phyloP scores from a whole-genome alignment of 1,139 yeast species.

The Pichia sp. region DNA sequence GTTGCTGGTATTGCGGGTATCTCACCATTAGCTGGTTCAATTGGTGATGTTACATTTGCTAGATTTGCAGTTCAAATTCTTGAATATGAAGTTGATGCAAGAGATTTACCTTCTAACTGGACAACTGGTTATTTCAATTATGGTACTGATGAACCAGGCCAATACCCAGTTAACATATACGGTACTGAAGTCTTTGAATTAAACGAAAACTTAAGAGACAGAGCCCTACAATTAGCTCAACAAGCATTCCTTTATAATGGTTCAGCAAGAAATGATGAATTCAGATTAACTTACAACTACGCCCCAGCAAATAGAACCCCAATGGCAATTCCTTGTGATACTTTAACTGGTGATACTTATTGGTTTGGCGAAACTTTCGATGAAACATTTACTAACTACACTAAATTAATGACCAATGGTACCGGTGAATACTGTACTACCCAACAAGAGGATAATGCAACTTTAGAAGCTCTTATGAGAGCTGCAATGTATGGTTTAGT shows the following conservation, averaged over 20 bases:
- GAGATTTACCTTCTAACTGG: constrained; percentile 49
- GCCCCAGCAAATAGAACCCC: constrained; percentile 49
- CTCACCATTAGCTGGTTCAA: constrained; percentile 40
- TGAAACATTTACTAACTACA: constrained; percentile 44
- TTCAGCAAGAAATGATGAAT: constrained; percentile 36
- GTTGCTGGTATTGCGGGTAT: constrained; percentile 67
- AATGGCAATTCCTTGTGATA: constrained; percentile 48
- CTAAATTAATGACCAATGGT: constrained; percentile 49
- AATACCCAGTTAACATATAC: constrained; percentile 50
- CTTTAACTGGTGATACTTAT: constrained; percentile 55
- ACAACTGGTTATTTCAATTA: constrained; percentile 53
- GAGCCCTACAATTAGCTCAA: constrained; percentile 49
- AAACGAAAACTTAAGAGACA: constrained; percentile 52
- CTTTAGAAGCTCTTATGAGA: constrained; percentile 54
- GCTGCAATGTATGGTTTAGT: constrained; percentile 49
- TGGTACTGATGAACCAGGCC: constrained; percentile 44
- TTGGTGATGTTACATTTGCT: constrained; percentile 57
- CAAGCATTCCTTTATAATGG: constrained; percentile 42
- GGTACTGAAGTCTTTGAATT: constrained; percentile 64
- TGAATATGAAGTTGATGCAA: constrained; percentile 50
- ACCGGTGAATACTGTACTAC: constrained; percentile 56
- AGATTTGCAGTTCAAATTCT: constrained; percentile 58
- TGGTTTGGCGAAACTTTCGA: constrained; percentile 49
- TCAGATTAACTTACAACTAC: constrained; percentile 43
- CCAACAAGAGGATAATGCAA: constrained; percentile 66